Base-by-base conservation (phyloP, 176 grass and related monocot species). In the Hyparrhenia diplandra region DNA sequence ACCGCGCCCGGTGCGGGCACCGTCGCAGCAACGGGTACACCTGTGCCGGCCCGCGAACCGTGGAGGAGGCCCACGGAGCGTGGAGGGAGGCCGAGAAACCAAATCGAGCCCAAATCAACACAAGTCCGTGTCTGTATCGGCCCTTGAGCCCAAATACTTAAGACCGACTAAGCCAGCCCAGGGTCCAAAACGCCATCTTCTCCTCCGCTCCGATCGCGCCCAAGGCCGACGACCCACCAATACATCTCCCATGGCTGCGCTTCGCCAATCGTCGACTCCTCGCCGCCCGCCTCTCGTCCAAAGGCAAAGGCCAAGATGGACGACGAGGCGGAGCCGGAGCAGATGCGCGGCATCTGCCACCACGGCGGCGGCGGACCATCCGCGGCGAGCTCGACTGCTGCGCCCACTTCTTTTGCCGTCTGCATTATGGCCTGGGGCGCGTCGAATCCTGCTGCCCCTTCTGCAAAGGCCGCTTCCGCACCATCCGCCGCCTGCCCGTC, bases 351-450 rank as follows among this genome's bases (percentile, higher is more conserved):
- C 66, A 93, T 98, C 86, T 98, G 95, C 86, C 69, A 89, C 9
- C 36, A 71, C 9, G 90, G 64, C 37, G 36, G 60, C 45, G 61
- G 13, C 67, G 14, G 46, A 82, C 82, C 78, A 85, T 98, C 69
- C 81, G 65, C 30, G 95, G 92, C 75, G 77, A 76, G 77, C 87
- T 92, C 37, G 95, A 98, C 81, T 78, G 90, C 84, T 98, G 92
- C 71, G 71, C 71, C 17, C 95, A 98, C 84, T 81, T 69, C 76
- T 98, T 98, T 76, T 98, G 95, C 84, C 84, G 81, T 98, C 69
- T 98, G 90, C 86, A 90, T 98, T 73, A 91, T 94, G 95, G 95
- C 91, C 65, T 94, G 95, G 95, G 90, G 18, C 93, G 93, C 81
- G 80, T 98, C 67, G 92, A 98, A 78, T 88, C 95, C 13, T 88